Evolutionary conservation across 768 basidiomycete genomes (phyloP).

Genomic region (Mycena capillaripes): DNA sequence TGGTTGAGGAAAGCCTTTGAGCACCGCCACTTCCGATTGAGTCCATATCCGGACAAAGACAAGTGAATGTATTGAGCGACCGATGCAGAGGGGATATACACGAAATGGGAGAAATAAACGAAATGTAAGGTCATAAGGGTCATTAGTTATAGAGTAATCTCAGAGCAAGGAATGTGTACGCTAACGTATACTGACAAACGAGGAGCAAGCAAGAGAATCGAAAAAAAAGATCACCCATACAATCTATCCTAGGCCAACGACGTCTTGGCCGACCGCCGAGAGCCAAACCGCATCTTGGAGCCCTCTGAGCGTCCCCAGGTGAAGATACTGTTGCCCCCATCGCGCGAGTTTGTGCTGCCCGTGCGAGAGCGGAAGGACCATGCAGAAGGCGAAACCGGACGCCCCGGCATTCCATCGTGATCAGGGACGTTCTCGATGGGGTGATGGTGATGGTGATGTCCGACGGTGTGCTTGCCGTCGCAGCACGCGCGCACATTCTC

Average conservation of each 20-base stretch:
- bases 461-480: constrained; percentile 89
- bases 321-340: constrained; percentile 74
- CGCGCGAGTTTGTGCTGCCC: constrained; percentile 80
- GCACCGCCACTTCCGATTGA: too few species aligned
- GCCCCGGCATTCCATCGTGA: constrained; percentile 49
- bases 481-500: constrained; percentile 97
- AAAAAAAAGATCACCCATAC: constrained; percentile 14
- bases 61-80: constrained; percentile 17
- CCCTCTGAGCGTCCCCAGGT: constrained; percentile 75
- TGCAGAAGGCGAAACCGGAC: constrained; percentile 81
- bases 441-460: constrained; percentile 57
- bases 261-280: constrained; percentile 69
- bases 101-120: constrained; percentile 28
- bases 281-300: constrained; percentile 82
- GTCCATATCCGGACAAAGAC: too few species aligned
- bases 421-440: constrained; percentile 54
- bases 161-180: constrained; percentile 30
- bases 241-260: constrained; percentile 38
- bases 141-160: constrained; percentile 34
- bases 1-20: too few species aligned
- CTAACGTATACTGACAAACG: constrained; percentile 18
- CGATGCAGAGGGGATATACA: constrained; percentile 24
- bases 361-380: constrained; percentile 90
- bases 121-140: constrained; percentile 33
- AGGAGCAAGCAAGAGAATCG: constrained; percentile 17